Evolutionary conservation across 2,329 filamentous ascomycete species (phyloP).

Genomic region (Phaeomoniella chlamydospora): DNA sequence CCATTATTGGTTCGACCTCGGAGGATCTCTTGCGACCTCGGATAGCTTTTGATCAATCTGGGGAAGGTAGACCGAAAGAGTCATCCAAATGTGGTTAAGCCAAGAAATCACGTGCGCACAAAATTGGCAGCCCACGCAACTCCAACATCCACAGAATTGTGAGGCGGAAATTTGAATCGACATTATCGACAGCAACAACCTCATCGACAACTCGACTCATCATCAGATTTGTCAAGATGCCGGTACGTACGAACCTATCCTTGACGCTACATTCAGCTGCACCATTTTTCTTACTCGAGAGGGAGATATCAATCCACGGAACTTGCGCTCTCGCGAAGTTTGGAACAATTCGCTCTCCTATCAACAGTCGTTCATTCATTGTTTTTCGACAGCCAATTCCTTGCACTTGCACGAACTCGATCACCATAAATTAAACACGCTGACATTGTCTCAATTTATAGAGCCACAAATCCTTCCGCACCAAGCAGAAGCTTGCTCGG

Average conservation of each 20-base stretch:
- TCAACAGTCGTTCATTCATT: neutral
- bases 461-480: conserved; percentile 99
- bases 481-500: conserved; percentile 99
- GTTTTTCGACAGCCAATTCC: too few relatives aligned
- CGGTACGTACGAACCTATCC: conserved; percentile 25
- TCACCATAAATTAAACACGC: neutral
- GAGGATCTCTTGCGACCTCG: neutral
- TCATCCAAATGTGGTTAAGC: neutral
- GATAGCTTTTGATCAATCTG: neutral
- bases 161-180: neutral
- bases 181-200: neutral
- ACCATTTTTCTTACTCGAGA: neutral
- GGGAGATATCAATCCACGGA: neutral
- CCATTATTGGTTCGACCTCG: neutral
- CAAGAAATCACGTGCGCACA: neutral
- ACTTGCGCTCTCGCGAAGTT: neutral
- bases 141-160: neutral
- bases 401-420: too few relatives aligned
- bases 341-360: neutral
- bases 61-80: neutral
- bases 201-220: conserved; percentile 10
- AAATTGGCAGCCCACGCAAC: conserved; percentile 1
- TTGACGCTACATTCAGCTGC: neutral
- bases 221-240: conserved; percentile 34
- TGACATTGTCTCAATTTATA: conserved; percentile 26